These are phyloP conservation scores for Agrocybe praecox DNA, from an alignment of 768 basidiomycete species.

Conservation along the genomic window DNA sequence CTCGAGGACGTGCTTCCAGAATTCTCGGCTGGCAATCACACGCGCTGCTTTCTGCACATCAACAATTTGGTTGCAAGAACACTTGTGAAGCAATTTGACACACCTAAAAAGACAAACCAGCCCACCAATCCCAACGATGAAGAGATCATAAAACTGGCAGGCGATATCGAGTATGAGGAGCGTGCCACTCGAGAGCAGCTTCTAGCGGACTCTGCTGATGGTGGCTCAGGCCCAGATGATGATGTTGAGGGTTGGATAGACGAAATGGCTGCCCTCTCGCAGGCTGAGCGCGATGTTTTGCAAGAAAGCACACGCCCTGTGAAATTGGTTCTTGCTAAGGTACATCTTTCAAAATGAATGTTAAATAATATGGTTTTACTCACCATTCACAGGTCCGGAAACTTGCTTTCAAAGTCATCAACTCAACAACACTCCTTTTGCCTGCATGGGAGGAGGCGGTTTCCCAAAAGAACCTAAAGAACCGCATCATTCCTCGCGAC, in stretches of 20 bases:
- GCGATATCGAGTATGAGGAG: too few relatives aligned
- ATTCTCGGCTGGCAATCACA: constrained; percentile 26
- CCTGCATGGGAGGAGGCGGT: constrained; percentile 10
- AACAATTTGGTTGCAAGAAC: constrained; percentile 35
- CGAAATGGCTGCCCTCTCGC: neutral
- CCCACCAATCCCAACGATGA: too few relatives aligned
- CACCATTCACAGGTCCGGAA: constrained; percentile 25
- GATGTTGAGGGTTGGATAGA: neutral
- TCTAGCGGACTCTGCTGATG: too few relatives aligned
- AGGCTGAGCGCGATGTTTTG: neutral
- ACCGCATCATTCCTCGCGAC: constrained; percentile 31
- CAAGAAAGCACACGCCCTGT: neutral
- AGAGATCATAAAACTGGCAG: too few relatives aligned
- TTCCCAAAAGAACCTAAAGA: constrained; percentile 7
- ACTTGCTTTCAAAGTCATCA: constrained; percentile 7
- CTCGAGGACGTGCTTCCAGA: constrained; percentile 21
- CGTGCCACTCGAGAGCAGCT: too few relatives aligned
- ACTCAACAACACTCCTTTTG: constrained; percentile 13
- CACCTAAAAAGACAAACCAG: constrained; percentile 2
- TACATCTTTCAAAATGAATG: neutral
- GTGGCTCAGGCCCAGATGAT: neutral
- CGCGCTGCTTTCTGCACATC: constrained; percentile 36
- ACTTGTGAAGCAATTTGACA: constrained; percentile 29
- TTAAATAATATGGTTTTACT: neutral
- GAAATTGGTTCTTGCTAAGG: neutral